Conservation (phyloP, 108 stramenopile genomes). For the Schizochytrium sp. region DNA sequence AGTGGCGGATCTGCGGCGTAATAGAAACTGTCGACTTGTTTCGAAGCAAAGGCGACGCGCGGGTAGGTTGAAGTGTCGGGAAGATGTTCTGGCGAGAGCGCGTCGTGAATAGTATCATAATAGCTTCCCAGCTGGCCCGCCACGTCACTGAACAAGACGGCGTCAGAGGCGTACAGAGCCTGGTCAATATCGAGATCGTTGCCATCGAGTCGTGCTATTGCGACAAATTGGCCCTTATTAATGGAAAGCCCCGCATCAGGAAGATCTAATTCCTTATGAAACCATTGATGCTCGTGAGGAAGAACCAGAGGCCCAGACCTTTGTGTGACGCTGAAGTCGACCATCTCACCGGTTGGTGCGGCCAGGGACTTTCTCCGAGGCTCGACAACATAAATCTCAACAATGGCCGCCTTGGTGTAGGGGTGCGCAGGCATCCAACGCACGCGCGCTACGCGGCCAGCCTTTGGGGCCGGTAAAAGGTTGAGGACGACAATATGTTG, state of each 20-base stretch:
- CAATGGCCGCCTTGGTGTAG: neutral
- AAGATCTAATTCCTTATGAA: neutral
- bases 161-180: neutral
- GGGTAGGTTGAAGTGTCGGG: neutral
- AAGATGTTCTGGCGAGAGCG: neutral
- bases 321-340: neutral
- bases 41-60: neutral
- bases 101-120: neutral
- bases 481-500: neutral
- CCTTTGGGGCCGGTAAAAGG: neutral
- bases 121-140: neutral
- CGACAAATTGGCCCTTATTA: neutral
- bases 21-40: neutral
- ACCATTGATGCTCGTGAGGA: neutral
- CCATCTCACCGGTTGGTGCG: neutral
- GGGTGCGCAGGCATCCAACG: conserved; percentile 3
- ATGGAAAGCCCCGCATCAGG: neutral
- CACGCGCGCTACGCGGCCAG: neutral
- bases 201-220: neutral
- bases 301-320: neutral
- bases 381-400: neutral
- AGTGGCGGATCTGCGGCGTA: neutral
- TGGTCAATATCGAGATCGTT: neutral
- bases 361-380: neutral
- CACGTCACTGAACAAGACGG: neutral